Conservation (phyloP, 345 rosid genomes). For the Brassica juncea region DNA sequence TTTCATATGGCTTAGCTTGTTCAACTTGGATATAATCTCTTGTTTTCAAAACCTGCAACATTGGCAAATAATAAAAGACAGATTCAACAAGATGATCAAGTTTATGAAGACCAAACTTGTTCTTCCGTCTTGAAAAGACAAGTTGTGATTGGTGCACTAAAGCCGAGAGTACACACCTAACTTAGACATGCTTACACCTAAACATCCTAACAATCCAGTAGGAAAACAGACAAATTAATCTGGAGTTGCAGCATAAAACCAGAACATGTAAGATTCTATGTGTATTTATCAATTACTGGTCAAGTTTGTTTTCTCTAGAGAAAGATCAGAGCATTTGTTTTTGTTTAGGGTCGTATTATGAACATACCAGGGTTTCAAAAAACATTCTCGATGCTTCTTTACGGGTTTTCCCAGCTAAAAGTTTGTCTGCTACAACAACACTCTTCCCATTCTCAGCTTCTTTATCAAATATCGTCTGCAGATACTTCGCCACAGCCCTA, state of each 20-base stretch:
- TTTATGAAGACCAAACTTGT: neutral
- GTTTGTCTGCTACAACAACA: conserved; percentile 61
- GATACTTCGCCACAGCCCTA: conserved; percentile 95
- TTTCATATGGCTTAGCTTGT: conserved; percentile 71
- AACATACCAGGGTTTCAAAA: conserved; percentile 91
- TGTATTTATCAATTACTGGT: too few species aligned
- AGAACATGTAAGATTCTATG: too few species aligned
- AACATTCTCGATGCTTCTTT: conserved; percentile 99
- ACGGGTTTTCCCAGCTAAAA: conserved; percentile 88
- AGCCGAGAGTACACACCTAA: neutral
- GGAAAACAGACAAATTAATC: neutral
- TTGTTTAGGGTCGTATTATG: conserved; percentile 4
- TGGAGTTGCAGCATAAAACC: too few species aligned
- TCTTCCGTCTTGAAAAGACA: neutral
- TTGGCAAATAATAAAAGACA: neutral
- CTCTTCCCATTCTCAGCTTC: conserved; percentile 65
- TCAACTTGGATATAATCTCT: conserved; percentile 91
- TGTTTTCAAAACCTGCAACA: conserved; percentile 81
- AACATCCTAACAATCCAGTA: conserved; percentile 14
- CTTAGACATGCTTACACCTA: neutral
- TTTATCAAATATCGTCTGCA: conserved; percentile 67
- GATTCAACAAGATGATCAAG: neutral
- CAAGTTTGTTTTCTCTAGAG: conserved; percentile 17
- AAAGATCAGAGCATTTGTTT: conserved; percentile 4
- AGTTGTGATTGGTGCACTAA: neutral